These are phyloP conservation scores for Cephaloascus fragrans DNA, from an alignment of 805 yeast species.

Conservation along the genomic window DNA sequence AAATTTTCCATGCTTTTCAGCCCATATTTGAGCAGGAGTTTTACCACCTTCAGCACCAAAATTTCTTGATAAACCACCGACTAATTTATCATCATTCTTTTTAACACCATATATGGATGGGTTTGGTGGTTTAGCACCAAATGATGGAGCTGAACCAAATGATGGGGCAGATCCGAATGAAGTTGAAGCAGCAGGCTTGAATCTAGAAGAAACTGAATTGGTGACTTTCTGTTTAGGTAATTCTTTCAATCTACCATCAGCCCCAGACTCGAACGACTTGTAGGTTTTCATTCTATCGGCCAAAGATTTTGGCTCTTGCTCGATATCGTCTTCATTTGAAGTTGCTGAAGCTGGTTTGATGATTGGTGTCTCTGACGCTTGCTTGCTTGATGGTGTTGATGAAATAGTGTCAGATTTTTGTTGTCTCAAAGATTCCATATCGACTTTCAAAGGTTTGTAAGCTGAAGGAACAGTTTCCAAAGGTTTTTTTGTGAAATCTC, in stretches of 20 bases:
- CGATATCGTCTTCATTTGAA: conserved; percentile 35
- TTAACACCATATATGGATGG: conserved; percentile 10
- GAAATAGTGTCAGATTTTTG: conserved; percentile 35
- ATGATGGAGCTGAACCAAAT: conserved; percentile 25
- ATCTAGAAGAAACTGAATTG: conserved; percentile 41
- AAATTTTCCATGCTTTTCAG: conserved; percentile 72
- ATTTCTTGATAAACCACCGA: conserved; percentile 51
- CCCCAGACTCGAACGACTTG: conserved; percentile 8
- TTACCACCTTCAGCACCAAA: conserved; percentile 68
- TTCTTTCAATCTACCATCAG: conserved; percentile 45
- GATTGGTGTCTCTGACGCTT: conserved; percentile 6
- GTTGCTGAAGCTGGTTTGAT: conserved; percentile 16
- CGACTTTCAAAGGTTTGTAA: conserved; percentile 58
- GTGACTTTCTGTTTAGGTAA: conserved; percentile 54
- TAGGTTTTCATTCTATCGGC: conserved; percentile 24
- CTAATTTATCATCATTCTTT: conserved; percentile 31
- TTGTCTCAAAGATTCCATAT: conserved; percentile 43
- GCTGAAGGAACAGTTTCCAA: conserved; percentile 47
- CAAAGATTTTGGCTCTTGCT: conserved; percentile 38
- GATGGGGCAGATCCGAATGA: conserved; percentile 11
- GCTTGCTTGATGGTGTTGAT: conserved; percentile 24
- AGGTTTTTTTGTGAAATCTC: conserved; percentile 42
- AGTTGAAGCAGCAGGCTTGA: conserved; percentile 22
- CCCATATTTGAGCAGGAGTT: conserved; percentile 95
- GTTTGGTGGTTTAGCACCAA: conserved; percentile 22